phyloP scores from a whole-genome alignment of 2,329 filamentous ascomycete genomes.

The Didymosphaeria variabile region DNA sequence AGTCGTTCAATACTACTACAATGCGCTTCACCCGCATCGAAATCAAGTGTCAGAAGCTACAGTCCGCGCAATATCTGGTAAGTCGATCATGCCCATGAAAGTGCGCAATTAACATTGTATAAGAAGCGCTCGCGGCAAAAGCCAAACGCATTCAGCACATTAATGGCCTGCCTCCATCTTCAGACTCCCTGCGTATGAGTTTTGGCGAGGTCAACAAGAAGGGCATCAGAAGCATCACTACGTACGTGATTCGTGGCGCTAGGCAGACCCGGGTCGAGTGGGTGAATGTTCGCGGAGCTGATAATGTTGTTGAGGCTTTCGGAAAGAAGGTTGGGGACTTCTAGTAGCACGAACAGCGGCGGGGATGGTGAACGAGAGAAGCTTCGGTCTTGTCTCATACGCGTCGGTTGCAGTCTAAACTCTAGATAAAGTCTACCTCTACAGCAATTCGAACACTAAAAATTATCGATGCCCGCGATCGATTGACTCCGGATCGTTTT shows the following conservation, averaged over 20 bases:
- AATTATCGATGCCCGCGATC: neutral
- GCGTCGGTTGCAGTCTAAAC: too few relatives aligned
- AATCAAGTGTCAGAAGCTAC: neutral
- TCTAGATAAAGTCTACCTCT: too few relatives aligned
- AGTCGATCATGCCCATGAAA: neutral
- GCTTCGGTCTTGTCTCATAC: neutral
- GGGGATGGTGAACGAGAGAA: neutral
- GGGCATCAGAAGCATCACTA: neutral
- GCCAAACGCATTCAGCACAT: constrained; percentile 4
- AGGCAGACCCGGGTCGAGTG: constrained; percentile 3
- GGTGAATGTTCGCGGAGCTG: neutral
- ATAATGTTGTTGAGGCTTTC: neutral
- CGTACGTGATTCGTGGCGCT: constrained; percentile 1
- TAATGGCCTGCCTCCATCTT: neutral
- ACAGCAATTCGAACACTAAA: too few relatives aligned
- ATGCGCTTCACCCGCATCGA: neutral
- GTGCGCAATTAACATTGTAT: neutral
- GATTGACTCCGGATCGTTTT: neutral
- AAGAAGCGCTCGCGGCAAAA: neutral
- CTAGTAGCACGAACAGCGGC: neutral
- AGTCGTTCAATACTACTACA: neutral
- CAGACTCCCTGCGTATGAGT: constrained; percentile 3
- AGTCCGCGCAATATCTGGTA: neutral
- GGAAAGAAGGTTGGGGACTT: neutral
- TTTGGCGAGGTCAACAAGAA: constrained; percentile 7